Evolutionary conservation across 495 filamentous ascomycete species (phyloP), one percentile per base, ranked within the genome.

Genomic region (Penicillium argentinense): DNA sequence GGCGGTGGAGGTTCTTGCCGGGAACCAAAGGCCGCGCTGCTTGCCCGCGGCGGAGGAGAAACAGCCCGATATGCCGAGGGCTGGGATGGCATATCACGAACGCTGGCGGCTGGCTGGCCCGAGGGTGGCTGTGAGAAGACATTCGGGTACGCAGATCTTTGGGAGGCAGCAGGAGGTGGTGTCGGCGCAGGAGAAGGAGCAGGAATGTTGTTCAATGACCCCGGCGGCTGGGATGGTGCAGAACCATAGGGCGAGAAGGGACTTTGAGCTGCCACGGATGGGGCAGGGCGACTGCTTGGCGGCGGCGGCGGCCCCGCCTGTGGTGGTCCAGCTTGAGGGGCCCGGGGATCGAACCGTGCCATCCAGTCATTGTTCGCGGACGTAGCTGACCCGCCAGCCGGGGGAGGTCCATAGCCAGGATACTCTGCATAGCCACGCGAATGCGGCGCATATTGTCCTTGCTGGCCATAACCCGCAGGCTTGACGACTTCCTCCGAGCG

Each of bases 301-400:
- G 54, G 62, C 12, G 49, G 65, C 38, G 47, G 44, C 39, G 54
- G 61, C 3, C 54, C 62, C 3, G 45, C 53, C 28, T 66, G 67
- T 42, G 69, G 72, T 13, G 54, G 61, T 3, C 54, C 62, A 5
- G 45, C 53, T 32, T 66, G 67, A 39, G 69, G 72, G 12, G 60
- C 64, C 21, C 72, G 49, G 14, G 72, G 72, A 42, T 75, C 72
- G 45, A 74, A 74, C 16, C 69, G 63, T 32, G 69, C 70, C 59
- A 75, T 69, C 72, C 72, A 75, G 45, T 75, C 72, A 43, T 67
- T 69, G 37, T 59, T 72, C 14, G 64, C 57, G 13, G 66, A 51
- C 5, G 61, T 38, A 16, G 53, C 59, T 13, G 67, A 49, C 26
- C 59, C 45, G 5, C 56, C 53, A 17, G 59, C n/a, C n/a, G n/a